Evolutionary conservation across 202 grass and related monocot genomes (phyloP), one percentile per base, ranked within the genome.

Genomic region (Setaria italica): DNA sequence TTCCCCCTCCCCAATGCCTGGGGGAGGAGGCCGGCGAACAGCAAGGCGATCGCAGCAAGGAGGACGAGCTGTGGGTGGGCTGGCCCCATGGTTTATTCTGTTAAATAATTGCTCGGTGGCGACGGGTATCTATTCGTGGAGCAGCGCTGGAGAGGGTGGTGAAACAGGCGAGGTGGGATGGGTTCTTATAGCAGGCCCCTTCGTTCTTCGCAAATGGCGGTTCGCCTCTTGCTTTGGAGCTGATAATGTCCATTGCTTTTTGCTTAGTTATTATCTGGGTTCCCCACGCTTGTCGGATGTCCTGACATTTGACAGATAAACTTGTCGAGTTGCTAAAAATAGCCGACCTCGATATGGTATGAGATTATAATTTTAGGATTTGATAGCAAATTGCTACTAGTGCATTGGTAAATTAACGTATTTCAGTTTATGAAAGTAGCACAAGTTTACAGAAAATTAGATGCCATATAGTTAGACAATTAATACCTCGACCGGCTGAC

Each of bases 31-130:
- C 73, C 16, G n/a, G 79, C 41, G 0, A 67, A 90, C 50, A 83
- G 33, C 12, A 87, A 21, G 21, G 74, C 74, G 34, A 45, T 80
- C 12, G 43, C 59, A 32, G 76, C 11, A 2, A 90, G 58, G 58
- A 87, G 41, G 50, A 64, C 30, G n/a, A 87, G 50, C 41, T 45
- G 79, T 33, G 33, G 58, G 62, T 25, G 16, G 33, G 67, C 67
- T 60, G 34, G 50, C 50, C 49, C 67, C 88, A 90, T 90, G n/a
- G n/a, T 79, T 90, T 82, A 86, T 78, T 86, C n/a, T 46, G 8
- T 51, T 54, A 37, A 50, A 51, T 16, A 72, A 10, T 70, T 41
- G 50, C 9, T 85, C 3, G 65, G 11, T 62, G 73, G 55, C 32
- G 7, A 49, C 45, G 5, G 11, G 8, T 46, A 64, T n/a, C 20